A percentile compares a stretch with the other conserved stretches of the same genome.
These are phyloP conservation scores for Xylaria scruposa DNA, from an alignment of 495 filamentous ascomycete species.

Conservation along the genomic window DNA sequence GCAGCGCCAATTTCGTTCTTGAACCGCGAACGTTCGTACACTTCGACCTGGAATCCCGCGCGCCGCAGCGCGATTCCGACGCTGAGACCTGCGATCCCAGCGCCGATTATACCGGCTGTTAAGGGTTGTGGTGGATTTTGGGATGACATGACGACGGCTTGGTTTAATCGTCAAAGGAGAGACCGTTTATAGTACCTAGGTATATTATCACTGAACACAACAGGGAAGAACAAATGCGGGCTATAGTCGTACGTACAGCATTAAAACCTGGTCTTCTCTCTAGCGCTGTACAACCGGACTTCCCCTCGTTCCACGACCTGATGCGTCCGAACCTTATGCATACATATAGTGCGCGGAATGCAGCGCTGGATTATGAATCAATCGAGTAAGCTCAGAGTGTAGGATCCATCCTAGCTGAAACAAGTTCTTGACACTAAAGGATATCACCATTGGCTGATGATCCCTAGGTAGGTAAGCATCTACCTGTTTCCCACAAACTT, in stretches of 20 bases:
- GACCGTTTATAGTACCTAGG: neutral
- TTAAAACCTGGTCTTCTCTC: neutral
- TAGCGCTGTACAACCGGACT: neutral
- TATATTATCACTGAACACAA: neutral
- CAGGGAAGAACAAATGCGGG: neutral
- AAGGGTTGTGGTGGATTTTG: neutral
- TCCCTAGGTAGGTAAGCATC: too few relatives aligned
- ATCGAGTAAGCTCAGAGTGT: neutral
- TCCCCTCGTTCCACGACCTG: neutral
- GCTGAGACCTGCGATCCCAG: conserved; percentile 57
- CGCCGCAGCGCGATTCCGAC: conserved; percentile 58
- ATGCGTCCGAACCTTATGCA: neutral
- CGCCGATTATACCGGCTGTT: conserved; percentile 52
- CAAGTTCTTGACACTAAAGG: neutral
- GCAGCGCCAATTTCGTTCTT: conserved; percentile 63
- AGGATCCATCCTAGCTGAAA: neutral
- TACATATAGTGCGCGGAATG: neutral
- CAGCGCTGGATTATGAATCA: neutral
- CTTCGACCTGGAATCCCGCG: conserved; percentile 56
- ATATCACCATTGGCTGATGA: too few relatives aligned
- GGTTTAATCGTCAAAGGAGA: neutral
- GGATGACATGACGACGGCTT: neutral
- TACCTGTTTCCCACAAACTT: neutral
- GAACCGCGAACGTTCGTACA: conserved; percentile 60
- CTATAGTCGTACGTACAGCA: neutral